Evolutionary conservation across 108 stramenopile genomes (phyloP).

Genomic region (Seminavis robusta): DNA sequence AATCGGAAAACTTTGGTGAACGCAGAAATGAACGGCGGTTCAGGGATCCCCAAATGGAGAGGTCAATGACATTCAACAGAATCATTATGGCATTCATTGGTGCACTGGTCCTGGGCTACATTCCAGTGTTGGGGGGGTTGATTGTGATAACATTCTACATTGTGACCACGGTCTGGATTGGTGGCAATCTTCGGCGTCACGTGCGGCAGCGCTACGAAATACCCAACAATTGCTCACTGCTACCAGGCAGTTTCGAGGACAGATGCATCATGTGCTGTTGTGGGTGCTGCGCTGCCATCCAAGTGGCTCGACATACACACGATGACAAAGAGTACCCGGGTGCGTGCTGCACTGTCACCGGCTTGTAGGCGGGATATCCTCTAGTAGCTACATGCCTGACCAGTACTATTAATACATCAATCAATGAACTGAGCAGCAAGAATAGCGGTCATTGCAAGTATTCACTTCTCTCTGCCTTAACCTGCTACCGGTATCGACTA

Average conservation of each 20-base stretch:
- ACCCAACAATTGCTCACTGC: slow-evolving; percentile 19
- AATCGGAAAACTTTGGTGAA: too few species aligned
- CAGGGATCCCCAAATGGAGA: slow-evolving; percentile 27
- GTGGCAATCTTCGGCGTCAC: slow-evolving; percentile 26
- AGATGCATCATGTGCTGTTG: slow-evolving; percentile 54
- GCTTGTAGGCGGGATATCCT: slow-evolving; percentile 48
- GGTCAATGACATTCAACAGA: slow-evolving; percentile 47
- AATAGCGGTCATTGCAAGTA: too few species aligned
- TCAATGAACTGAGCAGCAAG: too few species aligned
- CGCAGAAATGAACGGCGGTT: slow-evolving; percentile 6
- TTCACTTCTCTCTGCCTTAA: too few species aligned
- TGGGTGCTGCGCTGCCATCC: slow-evolving; percentile 58
- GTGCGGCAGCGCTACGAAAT: slow-evolving; percentile 59
- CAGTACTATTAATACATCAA: not conserved
- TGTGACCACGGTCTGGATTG: slow-evolving; percentile 26
- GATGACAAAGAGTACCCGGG: slow-evolving; percentile 71
- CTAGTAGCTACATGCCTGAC: not conserved
- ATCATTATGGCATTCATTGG: slow-evolving; percentile 30
- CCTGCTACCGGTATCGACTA: too few species aligned
- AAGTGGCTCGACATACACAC: slow-evolving; percentile 74
- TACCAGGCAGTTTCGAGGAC: slow-evolving; percentile 36
- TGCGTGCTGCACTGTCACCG: slow-evolving; percentile 58
- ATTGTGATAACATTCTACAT: slow-evolving; percentile 16
- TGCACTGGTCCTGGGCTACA: slow-evolving; percentile 21
- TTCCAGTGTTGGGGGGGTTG: slow-evolving; percentile 26